Conservation (phyloP, 805 yeast species). For the Metschnikowia similis region DNA sequence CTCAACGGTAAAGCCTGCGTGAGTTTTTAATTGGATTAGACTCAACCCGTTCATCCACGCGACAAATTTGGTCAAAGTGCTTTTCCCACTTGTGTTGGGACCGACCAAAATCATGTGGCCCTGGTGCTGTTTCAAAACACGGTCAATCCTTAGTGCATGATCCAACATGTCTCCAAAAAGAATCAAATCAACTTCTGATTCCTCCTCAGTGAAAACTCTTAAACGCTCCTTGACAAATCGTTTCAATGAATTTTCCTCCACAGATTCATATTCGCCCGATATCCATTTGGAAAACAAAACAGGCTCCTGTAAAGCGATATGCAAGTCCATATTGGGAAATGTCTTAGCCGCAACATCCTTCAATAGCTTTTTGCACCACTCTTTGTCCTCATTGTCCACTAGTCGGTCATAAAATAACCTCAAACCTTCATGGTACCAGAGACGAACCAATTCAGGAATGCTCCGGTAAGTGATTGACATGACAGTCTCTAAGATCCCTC, state of each 20-base stretch:
- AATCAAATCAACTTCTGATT: conserved; percentile 54
- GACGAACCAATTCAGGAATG: conserved; percentile 43
- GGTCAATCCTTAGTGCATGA: conserved; percentile 71
- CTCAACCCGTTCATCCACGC: conserved; percentile 86
- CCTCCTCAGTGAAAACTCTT: conserved; percentile 74
- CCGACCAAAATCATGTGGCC: conserved; percentile 90
- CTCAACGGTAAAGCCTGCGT: conserved; percentile 45
- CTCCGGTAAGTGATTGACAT: conserved; percentile 30
- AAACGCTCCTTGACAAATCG: conserved; percentile 61
- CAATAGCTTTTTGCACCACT: conserved; percentile 43
- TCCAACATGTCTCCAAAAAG: conserved; percentile 69
- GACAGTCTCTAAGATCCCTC: conserved; percentile 62
- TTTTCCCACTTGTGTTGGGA: conserved; percentile 75
- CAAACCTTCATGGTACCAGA: conserved; percentile 81
- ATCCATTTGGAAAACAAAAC: conserved; percentile 75
- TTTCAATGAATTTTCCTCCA: conserved; percentile 42
- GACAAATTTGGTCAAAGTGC: conserved; percentile 72
- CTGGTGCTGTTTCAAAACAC: conserved; percentile 79
- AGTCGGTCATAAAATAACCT: conserved; percentile 76
- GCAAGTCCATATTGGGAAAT: conserved; percentile 47
- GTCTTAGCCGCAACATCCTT: conserved; percentile 24
- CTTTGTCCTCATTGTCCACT: conserved; percentile 41
- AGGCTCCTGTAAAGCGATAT: conserved; percentile 41
- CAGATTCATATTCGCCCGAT: conserved; percentile 56
- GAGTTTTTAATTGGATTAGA: conserved; percentile 54